phyloP scores from a whole-genome alignment of 2,329 filamentous ascomycete genomes.

The Colletotrichum euphorbiae region DNA sequence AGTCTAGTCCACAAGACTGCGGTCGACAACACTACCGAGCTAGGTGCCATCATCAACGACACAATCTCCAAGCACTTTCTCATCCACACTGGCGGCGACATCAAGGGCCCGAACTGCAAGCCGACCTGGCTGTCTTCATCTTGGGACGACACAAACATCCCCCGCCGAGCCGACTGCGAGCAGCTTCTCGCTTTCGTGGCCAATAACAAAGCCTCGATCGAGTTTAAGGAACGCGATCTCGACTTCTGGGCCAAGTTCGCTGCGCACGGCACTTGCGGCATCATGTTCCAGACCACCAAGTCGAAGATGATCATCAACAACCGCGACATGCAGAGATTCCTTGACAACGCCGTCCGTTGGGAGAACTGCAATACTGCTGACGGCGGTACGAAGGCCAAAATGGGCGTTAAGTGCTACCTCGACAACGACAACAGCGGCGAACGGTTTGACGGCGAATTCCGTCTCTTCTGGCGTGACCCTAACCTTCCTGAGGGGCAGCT shows the following conservation, averaged over 20 bases:
- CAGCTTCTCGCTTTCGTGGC: constrained; percentile 14
- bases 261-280: constrained; percentile 27
- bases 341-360: constrained; percentile 14
- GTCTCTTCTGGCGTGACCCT: constrained; percentile 29
- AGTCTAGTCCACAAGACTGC: neutral
- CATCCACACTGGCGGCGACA: neutral
- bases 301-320: constrained; percentile 11
- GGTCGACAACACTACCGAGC: neutral
- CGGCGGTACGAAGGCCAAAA: constrained; percentile 7
- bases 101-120: constrained; percentile 17
- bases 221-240: constrained; percentile 25
- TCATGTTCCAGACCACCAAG: constrained; percentile 22
- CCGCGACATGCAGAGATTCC: constrained; percentile 27
- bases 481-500: neutral
- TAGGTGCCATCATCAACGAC: neutral
- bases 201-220: constrained; percentile 21
- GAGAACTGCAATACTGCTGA: neutral
- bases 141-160: constrained; percentile 14
- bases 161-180: constrained; percentile 16
- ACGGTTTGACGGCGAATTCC: constrained; percentile 16
- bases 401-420: constrained; percentile 20
- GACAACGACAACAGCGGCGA: neutral
- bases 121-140: constrained; percentile 24
- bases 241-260: constrained; percentile 24
- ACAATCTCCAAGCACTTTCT: constrained; percentile 22